Base-by-base conservation (phyloP, 108 stramenopile species). In the Craspedostauros australis region DNA sequence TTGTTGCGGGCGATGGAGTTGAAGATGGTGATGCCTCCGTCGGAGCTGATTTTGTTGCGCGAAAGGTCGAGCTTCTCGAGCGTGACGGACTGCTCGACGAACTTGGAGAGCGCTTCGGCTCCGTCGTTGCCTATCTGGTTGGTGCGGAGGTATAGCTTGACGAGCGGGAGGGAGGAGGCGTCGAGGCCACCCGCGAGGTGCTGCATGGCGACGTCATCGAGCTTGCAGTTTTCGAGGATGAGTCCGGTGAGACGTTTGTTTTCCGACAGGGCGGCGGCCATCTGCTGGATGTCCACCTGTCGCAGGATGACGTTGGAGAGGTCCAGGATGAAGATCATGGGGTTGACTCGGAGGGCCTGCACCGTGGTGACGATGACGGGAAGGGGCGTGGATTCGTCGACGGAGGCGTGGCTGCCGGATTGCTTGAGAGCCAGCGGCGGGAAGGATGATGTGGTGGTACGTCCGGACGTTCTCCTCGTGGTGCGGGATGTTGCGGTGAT, bases 101-200 rank as follows among this genome's bases (percentile, higher is more conserved):
- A 69, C 3, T 28, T 31, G n/a, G 54, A 51, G 14, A 75, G 28
- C 6, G 46, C 42, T 21, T 61, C 29, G 7, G 56, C 24, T 2
- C 68, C 73, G 1, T 53, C 37, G 43, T 70, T 46, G 9, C 68
- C 59, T 40, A 75, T 64, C 5, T 65, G 25, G 40, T 70, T 70
- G 24, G 45, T 42, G 31, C 34, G 12, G 14, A 71, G 52, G 36
- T 58, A 46, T 5, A 71, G 45, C 22, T 42, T 47, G 8, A 26
- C 18, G 2, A 59, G 21, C 15, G 50, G 49, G n/a, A 71, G 51
- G 26, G 42, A 25, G 1, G 15, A 19, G 12, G 53, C 45, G 21
- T 26, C 21, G 40, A 65, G 43, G 22, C 49, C 56, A 0, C 25
- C 15, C n/a, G 36, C 65, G 28, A 66, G 12, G 6, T 28, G 24